Percentiles rank a stretch among this genome's conserved stretches.
Conservation (phyloP, 2,329 filamentous ascomycete genomes). For the Emydomyces testavorans region DNA sequence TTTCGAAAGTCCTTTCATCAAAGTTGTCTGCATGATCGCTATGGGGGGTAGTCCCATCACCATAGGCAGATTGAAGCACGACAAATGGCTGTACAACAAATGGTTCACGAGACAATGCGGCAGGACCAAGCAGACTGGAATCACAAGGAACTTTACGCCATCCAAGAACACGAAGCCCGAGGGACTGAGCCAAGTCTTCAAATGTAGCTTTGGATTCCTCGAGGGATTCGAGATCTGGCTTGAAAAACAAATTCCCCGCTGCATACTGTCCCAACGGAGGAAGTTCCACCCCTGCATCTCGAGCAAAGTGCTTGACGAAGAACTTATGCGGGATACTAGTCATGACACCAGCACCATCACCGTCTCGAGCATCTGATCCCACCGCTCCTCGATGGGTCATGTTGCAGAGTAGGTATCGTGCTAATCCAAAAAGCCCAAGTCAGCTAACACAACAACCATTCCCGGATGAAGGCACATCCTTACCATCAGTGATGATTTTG, state of each 20-base stretch:
- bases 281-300: slow-evolving; percentile 75
- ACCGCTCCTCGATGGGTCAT: slow-evolving; percentile 99
- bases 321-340: slow-evolving; percentile 97
- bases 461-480: slow-evolving; percentile 24
- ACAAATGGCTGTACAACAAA: slow-evolving; percentile 93
- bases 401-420: slow-evolving; percentile 91
- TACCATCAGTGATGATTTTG: slow-evolving; percentile 98
- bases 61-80: slow-evolving; percentile 75
- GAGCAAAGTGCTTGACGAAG: slow-evolving; percentile 96
- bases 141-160: slow-evolving; percentile 95
- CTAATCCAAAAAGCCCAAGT: slow-evolving; percentile 35
- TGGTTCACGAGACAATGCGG: slow-evolving; percentile 85
- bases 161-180: slow-evolving; percentile 82
- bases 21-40: slow-evolving; percentile 67
- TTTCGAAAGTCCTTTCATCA: slow-evolving; percentile 77
- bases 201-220: slow-evolving; percentile 85
- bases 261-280: slow-evolving; percentile 88
- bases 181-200: slow-evolving; percentile 79
- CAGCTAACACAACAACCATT: background rate
- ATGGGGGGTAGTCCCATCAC: slow-evolving; percentile 65
- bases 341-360: slow-evolving; percentile 98
- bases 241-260: slow-evolving; percentile 96
- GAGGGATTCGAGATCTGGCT: slow-evolving; percentile 81
- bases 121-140: slow-evolving; percentile 82
- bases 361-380: slow-evolving; percentile 93